A percentile compares a stretch with the other conserved stretches of the same genome.
phyloP scores from a whole-genome alignment of 495 filamentous ascomycete species.

The Penicillium arizonense region DNA sequence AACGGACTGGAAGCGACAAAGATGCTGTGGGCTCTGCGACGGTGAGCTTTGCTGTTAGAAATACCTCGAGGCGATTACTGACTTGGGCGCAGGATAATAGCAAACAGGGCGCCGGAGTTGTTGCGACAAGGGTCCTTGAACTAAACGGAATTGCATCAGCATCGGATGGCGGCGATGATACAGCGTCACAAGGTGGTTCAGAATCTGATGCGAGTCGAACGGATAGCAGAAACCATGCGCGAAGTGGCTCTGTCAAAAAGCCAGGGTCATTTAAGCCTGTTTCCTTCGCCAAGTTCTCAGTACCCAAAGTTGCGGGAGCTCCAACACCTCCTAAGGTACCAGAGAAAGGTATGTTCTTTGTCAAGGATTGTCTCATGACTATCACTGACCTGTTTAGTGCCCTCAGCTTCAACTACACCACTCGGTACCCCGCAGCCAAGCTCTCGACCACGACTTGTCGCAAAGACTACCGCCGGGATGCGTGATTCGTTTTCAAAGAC shows the following conservation, averaged over 20 bases:
- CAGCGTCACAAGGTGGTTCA: slow-evolving; percentile 45
- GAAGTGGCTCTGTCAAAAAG: slow-evolving; percentile 76
- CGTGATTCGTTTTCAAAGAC: slow-evolving; percentile 52
- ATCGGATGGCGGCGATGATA: slow-evolving; percentile 47
- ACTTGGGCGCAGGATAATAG: slow-evolving; percentile 31
- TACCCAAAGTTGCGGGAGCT: slow-evolving; percentile 52
- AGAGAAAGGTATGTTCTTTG: slow-evolving; percentile 49
- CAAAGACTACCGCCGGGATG: slow-evolving; percentile 60
- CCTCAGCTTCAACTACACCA: slow-evolving; percentile 39
- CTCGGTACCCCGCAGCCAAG: slow-evolving; percentile 41
- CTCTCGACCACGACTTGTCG: slow-evolving; percentile 60
- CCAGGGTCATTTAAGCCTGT: slow-evolving; percentile 89
- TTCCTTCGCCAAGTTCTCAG: slow-evolving; percentile 78
- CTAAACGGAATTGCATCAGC: slow-evolving; percentile 40
- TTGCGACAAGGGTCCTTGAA: slow-evolving; percentile 44
- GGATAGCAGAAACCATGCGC: slow-evolving; percentile 59
- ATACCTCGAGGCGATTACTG: slow-evolving; percentile 12
- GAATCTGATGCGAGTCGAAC: slow-evolving; percentile 50
- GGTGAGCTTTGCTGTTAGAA: slow-evolving; percentile 25
- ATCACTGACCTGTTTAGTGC: slow-evolving; percentile 23
- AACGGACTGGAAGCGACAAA: slow-evolving; percentile 28
- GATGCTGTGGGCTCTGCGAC: slow-evolving; percentile 26
- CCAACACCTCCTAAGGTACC: slow-evolving; percentile 52
- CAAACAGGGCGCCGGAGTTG: slow-evolving; percentile 33
- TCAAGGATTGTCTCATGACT: not conserved